Conservation (phyloP, 2,329 filamentous ascomycete species). For the Scedosporium aurantiacum region DNA sequence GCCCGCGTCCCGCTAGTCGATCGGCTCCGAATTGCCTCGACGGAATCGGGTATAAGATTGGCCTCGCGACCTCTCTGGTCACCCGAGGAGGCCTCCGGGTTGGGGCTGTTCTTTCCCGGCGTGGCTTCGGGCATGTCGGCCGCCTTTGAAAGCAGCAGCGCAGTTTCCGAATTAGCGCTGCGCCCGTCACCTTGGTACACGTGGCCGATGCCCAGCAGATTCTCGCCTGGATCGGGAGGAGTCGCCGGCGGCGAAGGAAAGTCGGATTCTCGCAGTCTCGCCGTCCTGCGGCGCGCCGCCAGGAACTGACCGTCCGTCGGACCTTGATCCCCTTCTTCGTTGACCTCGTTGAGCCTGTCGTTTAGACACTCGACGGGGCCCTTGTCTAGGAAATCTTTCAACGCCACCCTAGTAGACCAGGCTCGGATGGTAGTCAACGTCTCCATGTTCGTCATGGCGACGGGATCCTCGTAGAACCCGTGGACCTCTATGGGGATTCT, state of each 20-base stretch:
- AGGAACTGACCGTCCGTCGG: slow-evolving; percentile 1
- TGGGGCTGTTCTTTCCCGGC: not conserved
- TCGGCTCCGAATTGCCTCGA: not conserved
- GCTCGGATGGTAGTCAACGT: slow-evolving; percentile 28
- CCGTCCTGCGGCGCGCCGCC: not conserved
- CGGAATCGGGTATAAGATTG: not conserved
- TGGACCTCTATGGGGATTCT: slow-evolving; percentile 44
- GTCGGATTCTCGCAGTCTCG: not conserved
- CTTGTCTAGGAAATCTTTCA: slow-evolving; percentile 42
- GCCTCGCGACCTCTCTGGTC: not conserved
- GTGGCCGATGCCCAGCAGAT: not conserved
- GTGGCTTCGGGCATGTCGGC: not conserved
- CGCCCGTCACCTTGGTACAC: not conserved
- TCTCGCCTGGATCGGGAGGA: not conserved
- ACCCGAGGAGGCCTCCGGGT: not conserved
- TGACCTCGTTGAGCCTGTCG: slow-evolving; percentile 31
- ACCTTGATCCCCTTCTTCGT: not conserved
- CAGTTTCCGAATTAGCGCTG: slow-evolving; percentile 1
- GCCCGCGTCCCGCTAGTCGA: slow-evolving; percentile 2
- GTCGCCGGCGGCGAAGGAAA: slow-evolving; percentile 1
- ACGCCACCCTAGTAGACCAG: slow-evolving; percentile 38
- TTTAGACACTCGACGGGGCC: slow-evolving; percentile 44
- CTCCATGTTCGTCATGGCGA: slow-evolving; percentile 15
- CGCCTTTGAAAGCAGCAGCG: not conserved
- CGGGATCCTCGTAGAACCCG: slow-evolving; percentile 48